phyloP scores from a whole-genome alignment of 768 basidiomycete species.

The Imleria badia region DNA sequence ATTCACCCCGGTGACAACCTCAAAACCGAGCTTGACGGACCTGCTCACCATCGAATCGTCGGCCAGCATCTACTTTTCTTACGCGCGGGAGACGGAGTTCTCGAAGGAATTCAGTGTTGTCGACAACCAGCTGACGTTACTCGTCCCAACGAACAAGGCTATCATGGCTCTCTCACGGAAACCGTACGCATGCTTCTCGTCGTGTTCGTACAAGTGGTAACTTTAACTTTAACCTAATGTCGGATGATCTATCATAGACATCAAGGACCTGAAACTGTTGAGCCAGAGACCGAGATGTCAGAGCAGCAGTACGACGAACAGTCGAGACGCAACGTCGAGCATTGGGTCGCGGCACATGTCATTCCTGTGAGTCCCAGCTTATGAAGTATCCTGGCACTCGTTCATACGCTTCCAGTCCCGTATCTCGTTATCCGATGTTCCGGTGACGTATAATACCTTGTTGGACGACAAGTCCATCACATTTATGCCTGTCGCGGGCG shows the following conservation, averaged over 20 bases:
- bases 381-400: background rate
- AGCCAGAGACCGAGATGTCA: conserved; percentile 57
- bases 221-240: background rate
- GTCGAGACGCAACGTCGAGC: conserved; percentile 66
- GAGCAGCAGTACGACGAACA: conserved; percentile 63
- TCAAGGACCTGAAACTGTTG: conserved; percentile 44
- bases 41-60: conserved; percentile 74
- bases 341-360: conserved; percentile 82
- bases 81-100: conserved; percentile 71
- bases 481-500: conserved; percentile 41
- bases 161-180: conserved; percentile 78
- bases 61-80: conserved; percentile 81
- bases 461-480: conserved; percentile 56
- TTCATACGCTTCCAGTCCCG: conserved; percentile 35
- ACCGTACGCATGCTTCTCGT: conserved; percentile 57
- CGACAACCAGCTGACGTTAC: conserved; percentile 47
- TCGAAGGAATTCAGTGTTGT: conserved; percentile 45
- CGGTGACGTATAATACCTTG: conserved; percentile 54
- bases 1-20: conserved; percentile 39
- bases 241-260: conserved; percentile 45
- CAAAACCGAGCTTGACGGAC: conserved; percentile 65
- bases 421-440: conserved; percentile 40
- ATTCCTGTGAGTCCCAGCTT: conserved; percentile 57
- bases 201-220: background rate
- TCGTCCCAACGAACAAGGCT: conserved; percentile 87